These are phyloP conservation scores for Podospora pseudoanserina DNA, from an alignment of 495 filamentous ascomycete species.

Conservation along the genomic window DNA sequence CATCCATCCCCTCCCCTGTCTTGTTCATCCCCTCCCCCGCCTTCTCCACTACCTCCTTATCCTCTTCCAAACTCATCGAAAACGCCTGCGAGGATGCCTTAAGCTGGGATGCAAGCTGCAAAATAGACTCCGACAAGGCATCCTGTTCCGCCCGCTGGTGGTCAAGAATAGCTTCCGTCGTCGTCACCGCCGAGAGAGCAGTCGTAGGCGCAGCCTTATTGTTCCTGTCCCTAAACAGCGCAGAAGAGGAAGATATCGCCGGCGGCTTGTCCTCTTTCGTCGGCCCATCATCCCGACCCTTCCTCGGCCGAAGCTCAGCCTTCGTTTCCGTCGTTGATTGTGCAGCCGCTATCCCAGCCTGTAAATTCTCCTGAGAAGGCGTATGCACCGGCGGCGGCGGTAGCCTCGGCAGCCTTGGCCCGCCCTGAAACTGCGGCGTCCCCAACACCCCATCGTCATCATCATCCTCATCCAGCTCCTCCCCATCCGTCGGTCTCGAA, in stretches of 20 bases:
- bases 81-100: constrained; percentile 72
- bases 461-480: constrained; percentile 18
- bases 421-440: background rate
- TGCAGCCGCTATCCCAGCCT: background rate
- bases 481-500: constrained; percentile 24
- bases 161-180: constrained; percentile 64
- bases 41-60: constrained; percentile 63
- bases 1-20: constrained; percentile 69
- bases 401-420: background rate
- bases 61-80: constrained; percentile 63
- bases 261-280: background rate
- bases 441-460: constrained; percentile 5
- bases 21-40: constrained; percentile 72
- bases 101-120: constrained; percentile 70
- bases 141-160: constrained; percentile 78
- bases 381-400: constrained; percentile 14
- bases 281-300: constrained; percentile 17
- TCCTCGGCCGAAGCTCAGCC: constrained; percentile 21
- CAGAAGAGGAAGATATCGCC: constrained; percentile 22
- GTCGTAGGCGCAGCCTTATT: constrained; percentile 19
- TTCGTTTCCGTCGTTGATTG: constrained; percentile 16
- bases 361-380: constrained; percentile 7
- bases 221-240: constrained; percentile 36
- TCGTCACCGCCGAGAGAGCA: constrained; percentile 23
- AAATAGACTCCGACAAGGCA: constrained; percentile 72